A percentile compares a stretch with the other conserved stretches of the same genome.
Evolutionary conservation across 2,329 filamentous ascomycete species (phyloP).

Genomic region (Iodosphaeria phyllophila): DNA sequence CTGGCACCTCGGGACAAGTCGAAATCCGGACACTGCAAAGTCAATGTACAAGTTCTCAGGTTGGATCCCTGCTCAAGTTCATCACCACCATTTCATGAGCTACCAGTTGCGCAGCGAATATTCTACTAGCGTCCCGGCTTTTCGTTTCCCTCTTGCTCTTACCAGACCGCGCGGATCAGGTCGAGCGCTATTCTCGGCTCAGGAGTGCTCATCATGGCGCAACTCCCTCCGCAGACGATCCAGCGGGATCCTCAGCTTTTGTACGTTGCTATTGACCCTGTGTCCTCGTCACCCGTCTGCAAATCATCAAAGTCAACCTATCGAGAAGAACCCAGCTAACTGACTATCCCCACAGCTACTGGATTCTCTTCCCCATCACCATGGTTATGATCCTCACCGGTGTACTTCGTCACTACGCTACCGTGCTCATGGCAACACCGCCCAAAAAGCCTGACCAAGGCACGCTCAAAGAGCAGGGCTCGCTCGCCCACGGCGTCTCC

Average conservation of each 20-base stretch:
- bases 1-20: no score
- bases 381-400: conserved; percentile 96
- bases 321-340: conserved; percentile 2
- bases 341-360: conserved; percentile 48
- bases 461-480: conserved; percentile 70
- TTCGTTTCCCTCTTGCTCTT: no score
- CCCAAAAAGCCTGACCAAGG: conserved; percentile 68
- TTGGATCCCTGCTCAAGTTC: no score
- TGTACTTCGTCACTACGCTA: conserved; percentile 88
- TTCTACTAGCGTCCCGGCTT: no score
- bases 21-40: no score
- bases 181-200: no score
- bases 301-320: background rate
- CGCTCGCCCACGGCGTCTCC: conserved; percentile 66
- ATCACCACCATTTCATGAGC: no score
- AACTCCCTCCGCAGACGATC: conserved; percentile 82
- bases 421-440: conserved; percentile 67
- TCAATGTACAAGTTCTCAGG: no score
- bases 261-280: conserved; percentile 31
- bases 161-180: no score
- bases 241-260: conserved; percentile 96
- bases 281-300: background rate
- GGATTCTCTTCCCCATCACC: conserved; percentile 95
- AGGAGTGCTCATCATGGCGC: conserved; percentile 54
- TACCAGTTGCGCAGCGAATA: no score